Evolutionary conservation across 108 stramenopile genomes (phyloP).

Genomic region (Cyclostephanos invisitatus): DNA sequence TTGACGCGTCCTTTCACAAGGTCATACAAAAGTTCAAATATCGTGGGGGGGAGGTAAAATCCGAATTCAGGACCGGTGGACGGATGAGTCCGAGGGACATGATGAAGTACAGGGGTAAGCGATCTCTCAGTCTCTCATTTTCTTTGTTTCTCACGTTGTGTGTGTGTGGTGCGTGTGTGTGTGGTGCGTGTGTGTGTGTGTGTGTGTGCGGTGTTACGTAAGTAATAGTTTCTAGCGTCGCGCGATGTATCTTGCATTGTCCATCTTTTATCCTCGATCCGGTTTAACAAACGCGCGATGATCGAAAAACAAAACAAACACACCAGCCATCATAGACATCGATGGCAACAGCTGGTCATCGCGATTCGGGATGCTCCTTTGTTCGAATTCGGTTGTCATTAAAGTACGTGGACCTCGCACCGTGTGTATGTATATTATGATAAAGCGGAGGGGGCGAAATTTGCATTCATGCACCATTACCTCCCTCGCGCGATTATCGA

Average conservation of each 20-base stretch:
- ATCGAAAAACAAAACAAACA: no score
- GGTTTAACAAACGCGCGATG: no score
- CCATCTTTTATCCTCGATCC: no score
- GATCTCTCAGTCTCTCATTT: conserved; percentile 6
- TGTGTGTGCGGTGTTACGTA: no score
- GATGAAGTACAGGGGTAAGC: conserved; percentile 43
- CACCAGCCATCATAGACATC: conserved; percentile 37
- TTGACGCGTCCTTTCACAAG: conserved; percentile 3
- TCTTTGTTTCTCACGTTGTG: background rate
- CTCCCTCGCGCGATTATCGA: background rate
- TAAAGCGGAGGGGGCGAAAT: no score
- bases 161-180: no score
- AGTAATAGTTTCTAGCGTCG: no score
- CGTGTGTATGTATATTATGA: background rate
- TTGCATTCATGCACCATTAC: background rate
- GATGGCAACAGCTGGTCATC: conserved; percentile 43
- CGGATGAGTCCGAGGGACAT: conserved; percentile 9
- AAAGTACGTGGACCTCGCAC: conserved; percentile 1
- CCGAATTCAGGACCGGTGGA: background rate
- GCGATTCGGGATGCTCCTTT: conserved; percentile 34
- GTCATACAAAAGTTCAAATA: background rate
- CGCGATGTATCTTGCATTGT: no score
- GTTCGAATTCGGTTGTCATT: conserved; percentile 37
- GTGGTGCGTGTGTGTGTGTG: no score
- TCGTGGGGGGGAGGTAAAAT: no score